Percentiles rank a stretch among this genome's conserved stretches.
Evolutionary conservation across 176 grass and related monocot species (phyloP).

Genomic region (Alopecurus myosuroides): DNA sequence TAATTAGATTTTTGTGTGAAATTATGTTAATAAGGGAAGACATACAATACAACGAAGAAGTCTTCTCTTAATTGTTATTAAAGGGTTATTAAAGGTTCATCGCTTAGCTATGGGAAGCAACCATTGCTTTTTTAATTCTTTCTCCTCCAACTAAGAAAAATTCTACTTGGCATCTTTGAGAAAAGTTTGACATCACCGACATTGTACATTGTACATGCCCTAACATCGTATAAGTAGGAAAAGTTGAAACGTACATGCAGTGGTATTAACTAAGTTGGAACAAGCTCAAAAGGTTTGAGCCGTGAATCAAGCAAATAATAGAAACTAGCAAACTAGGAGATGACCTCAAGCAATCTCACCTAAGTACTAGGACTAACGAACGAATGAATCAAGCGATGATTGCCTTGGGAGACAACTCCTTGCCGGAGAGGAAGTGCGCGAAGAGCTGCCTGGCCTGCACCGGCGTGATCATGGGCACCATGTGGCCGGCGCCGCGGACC

Average conservation of each 20-base stretch:
- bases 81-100: too few species aligned
- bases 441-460: conserved; percentile 53
- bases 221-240: too few species aligned
- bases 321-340: background rate
- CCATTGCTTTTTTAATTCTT: too few species aligned
- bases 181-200: too few species aligned
- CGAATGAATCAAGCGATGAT: background rate
- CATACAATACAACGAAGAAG: too few species aligned
- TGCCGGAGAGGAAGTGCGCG: conserved; percentile 47
- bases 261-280: background rate
- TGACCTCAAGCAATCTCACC: background rate
- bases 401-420: conserved; percentile 39
- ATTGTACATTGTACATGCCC: too few species aligned
- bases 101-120: too few species aligned
- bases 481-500: conserved; percentile 72
- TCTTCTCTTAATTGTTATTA: too few species aligned
- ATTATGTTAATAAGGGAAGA: too few species aligned
- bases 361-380: background rate
- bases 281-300: background rate
- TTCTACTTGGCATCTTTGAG: too few species aligned
- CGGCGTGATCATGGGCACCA: conserved; percentile 68
- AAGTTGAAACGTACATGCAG: background rate
- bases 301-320: background rate
- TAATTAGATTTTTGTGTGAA: too few species aligned
- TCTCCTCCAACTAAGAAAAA: too few species aligned